Evolutionary conservation across 371 early-diverging fungal species (phyloP).

Genomic region (Chytridium lagenaria): DNA sequence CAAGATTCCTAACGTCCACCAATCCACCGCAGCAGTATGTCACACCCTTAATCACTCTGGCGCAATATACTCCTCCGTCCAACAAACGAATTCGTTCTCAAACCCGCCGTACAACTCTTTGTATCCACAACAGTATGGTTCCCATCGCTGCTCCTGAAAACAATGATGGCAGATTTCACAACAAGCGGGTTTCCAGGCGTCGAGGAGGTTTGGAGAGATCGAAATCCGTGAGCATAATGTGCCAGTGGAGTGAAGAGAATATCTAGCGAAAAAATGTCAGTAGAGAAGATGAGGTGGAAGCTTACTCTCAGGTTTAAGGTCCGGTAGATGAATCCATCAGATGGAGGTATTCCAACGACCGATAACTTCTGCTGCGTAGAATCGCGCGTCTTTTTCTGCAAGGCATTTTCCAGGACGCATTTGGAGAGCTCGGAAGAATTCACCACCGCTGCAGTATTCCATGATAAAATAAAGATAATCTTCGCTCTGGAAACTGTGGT

Average conservation of each 20-base stretch:
- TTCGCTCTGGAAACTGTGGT: constrained; percentile 95
- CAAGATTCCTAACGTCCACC: constrained; percentile 98
- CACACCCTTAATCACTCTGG: constrained; percentile 90
- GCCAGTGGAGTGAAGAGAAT: constrained; percentile 92
- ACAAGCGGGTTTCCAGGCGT: constrained; percentile 79
- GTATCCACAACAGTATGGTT: constrained; percentile 72
- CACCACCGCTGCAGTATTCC: constrained; percentile 99
- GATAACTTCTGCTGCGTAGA: constrained; percentile 98
- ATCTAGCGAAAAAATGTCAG: constrained; percentile 56
- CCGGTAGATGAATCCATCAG: constrained; percentile 94
- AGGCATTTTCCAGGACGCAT: constrained; percentile 83
- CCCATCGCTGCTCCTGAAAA: constrained; percentile 15
- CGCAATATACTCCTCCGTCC: constrained; percentile 98
- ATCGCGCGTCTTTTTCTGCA: constrained; percentile 87
- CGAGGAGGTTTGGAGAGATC: constrained; percentile 90
- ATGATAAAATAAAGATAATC: constrained; percentile 95
- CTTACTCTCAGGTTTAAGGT: constrained; percentile 98
- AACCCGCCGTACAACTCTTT: constrained; percentile 79
- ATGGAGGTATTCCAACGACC: constrained; percentile 95
- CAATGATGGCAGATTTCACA: constrained; percentile 52
- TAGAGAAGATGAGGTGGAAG: constrained; percentile 34
- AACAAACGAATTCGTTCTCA: constrained; percentile 95
- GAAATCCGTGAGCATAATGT: constrained; percentile 97
- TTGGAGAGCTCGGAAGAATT: constrained; percentile 92
- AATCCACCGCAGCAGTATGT: constrained; percentile 95